Percentiles rank a stretch among this genome's conserved stretches.
Conservation (phyloP, 73 alveolate species). For the Uronychia setigera region DNA sequence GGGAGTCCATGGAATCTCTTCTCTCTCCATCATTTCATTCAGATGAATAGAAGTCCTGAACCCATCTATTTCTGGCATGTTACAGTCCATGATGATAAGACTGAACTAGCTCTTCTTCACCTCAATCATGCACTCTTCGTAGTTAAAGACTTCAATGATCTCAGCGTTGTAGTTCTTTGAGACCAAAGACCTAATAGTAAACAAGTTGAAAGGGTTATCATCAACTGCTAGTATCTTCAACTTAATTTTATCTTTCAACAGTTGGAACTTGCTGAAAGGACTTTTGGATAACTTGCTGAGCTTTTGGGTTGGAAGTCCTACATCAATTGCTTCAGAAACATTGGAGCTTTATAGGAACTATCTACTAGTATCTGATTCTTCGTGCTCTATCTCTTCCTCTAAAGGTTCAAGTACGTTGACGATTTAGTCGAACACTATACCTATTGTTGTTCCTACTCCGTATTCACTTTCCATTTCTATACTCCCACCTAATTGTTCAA, state of each 20-base stretch:
- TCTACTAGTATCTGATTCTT: not conserved
- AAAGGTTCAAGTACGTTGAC: too few species aligned
- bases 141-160: not conserved
- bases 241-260: too few species aligned
- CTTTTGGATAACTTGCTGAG: not conserved
- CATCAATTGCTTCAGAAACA: not conserved
- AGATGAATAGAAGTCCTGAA: not conserved
- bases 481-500: not conserved
- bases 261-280: too few species aligned
- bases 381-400: too few species aligned
- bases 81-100: not conserved
- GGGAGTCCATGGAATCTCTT: not conserved
- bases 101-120: not conserved
- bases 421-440: too few species aligned
- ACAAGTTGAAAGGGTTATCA: not conserved
- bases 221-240: not conserved
- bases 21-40: not conserved
- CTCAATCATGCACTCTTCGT: not conserved
- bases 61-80: not conserved
- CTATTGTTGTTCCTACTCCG: constrained; percentile 7
- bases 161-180: not conserved
- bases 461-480: not conserved
- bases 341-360: not conserved
- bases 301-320: not conserved
- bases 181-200: not conserved